Conservation (phyloP, 768 basidiomycete genomes). For the Pisolithus marmoratus region DNA sequence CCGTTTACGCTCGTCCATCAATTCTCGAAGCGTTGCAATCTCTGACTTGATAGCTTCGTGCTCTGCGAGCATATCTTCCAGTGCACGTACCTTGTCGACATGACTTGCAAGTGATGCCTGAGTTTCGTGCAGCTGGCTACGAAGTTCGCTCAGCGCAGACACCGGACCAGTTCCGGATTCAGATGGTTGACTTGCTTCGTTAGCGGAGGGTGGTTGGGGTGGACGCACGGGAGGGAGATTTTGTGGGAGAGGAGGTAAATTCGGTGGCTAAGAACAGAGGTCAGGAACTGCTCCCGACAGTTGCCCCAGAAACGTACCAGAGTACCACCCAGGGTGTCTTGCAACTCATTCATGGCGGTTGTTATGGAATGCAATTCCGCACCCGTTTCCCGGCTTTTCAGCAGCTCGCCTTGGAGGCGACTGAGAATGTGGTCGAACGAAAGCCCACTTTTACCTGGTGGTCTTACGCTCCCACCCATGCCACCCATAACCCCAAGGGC, state of each 20-base stretch:
- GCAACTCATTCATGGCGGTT: conserved; percentile 82
- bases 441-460: conserved; percentile 78
- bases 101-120: conserved; percentile 72
- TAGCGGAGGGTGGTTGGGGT: conserved; percentile 12
- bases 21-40: conserved; percentile 61
- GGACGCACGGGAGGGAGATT: conserved; percentile 62
- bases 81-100: conserved; percentile 74
- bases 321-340: conserved; percentile 83
- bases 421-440: conserved; percentile 90
- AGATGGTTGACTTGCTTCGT: conserved; percentile 24
- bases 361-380: conserved; percentile 75
- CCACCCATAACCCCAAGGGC: conserved; percentile 68
- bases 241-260: conserved; percentile 57
- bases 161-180: conserved; percentile 22
- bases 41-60: conserved; percentile 82
- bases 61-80: conserved; percentile 78
- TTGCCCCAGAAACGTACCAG: conserved; percentile 44
- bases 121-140: conserved; percentile 78
- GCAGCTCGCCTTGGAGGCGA: conserved; percentile 87
- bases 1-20: conserved; percentile 61
- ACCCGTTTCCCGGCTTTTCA: conserved; percentile 91
- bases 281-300: conserved; percentile 9
- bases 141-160: conserved; percentile 53
- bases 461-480: conserved; percentile 65
- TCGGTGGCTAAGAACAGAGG: conserved; percentile 42